A percentile compares a stretch with the other conserved stretches of the same genome.
Conservation (phyloP, 169 alveolate genomes). For the Plasmodium knowlesi region DNA sequence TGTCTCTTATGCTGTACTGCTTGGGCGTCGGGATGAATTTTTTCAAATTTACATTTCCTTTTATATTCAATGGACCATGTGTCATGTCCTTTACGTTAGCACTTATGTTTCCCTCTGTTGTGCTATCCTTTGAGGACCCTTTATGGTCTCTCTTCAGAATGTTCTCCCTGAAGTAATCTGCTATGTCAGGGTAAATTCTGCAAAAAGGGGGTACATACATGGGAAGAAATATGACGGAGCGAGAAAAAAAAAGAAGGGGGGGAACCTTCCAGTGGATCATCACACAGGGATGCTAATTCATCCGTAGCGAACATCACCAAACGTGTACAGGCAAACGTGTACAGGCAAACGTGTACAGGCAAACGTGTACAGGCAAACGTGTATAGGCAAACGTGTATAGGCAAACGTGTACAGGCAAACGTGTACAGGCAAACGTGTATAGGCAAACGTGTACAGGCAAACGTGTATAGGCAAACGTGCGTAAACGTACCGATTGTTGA, state of each 20-base stretch:
- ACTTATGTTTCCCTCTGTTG: background rate
- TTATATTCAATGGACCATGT: background rate
- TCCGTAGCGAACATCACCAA: background rate
- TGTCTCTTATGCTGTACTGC: slow-evolving; percentile 28
- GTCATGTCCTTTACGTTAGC: background rate
- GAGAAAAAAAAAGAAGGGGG: background rate
- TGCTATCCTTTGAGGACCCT: background rate
- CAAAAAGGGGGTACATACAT: background rate
- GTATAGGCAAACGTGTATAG: too few relatives aligned
- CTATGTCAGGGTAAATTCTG: slow-evolving; percentile 55
- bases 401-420: background rate
- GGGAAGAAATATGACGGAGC: background rate
- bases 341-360: background rate
- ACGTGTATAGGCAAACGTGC: too few relatives aligned
- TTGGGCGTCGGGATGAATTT: slow-evolving; percentile 52
- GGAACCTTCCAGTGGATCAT: background rate
- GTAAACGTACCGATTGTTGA: slow-evolving; percentile 41
- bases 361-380: background rate
- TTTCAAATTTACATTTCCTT: background rate
- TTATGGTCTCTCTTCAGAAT: background rate
- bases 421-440: background rate
- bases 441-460: background rate
- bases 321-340: background rate
- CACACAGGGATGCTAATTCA: background rate
- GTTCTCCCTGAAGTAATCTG: slow-evolving; percentile 8